Evolutionary conservation across 2,329 filamentous ascomycete genomes (phyloP).

Genomic region (Colletotrichum truncatum): DNA sequence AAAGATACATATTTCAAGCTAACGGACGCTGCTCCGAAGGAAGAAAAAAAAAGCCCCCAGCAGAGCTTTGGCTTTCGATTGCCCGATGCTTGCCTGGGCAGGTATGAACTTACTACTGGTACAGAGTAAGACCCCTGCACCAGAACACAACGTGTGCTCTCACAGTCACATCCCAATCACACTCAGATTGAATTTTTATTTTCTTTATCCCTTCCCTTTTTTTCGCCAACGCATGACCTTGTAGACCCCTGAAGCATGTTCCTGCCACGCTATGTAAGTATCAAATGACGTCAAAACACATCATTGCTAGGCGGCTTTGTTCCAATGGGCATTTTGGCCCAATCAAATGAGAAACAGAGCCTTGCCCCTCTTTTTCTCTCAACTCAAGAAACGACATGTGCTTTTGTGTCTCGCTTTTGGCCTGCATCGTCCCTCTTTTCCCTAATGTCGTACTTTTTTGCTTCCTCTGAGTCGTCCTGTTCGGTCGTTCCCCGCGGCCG

Average conservation of each 20-base stretch:
- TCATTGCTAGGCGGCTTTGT: neutral
- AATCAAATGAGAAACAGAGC: neutral
- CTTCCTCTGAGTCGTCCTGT: too few species aligned
- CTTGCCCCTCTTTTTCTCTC: neutral
- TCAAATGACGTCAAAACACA: constrained; percentile 18
- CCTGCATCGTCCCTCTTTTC: too few species aligned
- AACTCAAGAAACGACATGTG: neutral
- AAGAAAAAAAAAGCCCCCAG: too few species aligned
- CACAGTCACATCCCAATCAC: neutral
- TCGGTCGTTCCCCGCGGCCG: too few species aligned
- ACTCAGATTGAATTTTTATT: neutral
- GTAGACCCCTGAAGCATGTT: constrained; percentile 20
- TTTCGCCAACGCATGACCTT: constrained; percentile 19
- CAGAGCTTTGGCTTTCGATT: neutral
- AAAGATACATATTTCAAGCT: constrained; percentile 1
- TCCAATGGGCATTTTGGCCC: neutral
- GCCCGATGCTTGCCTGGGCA: neutral
- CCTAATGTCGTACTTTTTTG: too few species aligned
- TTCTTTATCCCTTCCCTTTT: neutral
- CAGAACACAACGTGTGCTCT: neutral
- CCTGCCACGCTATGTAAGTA: neutral
- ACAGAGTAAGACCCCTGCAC: neutral
- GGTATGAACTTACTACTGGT: too few species aligned
- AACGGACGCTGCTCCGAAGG: constrained; percentile 26
- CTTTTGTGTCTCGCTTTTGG: neutral